These are phyloP conservation scores for Dendrocalamus latiflorus DNA, from an alignment of 202 grass and related monocot genomes.

Conservation along the genomic window DNA sequence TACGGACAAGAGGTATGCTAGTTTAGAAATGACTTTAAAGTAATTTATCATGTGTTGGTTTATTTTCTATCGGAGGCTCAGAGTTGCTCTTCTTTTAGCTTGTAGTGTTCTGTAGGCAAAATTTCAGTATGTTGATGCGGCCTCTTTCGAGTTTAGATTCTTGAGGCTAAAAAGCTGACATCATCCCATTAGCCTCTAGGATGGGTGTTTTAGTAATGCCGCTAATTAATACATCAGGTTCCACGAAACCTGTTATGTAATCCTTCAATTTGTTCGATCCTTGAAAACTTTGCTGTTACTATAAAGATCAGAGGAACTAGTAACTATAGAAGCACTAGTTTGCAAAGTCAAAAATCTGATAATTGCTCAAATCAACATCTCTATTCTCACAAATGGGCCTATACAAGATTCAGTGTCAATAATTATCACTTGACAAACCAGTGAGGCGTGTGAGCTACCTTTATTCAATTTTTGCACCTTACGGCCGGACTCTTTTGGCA, in stretches of 20 bases:
- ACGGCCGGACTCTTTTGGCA: too few relatives aligned
- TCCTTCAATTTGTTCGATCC: neutral
- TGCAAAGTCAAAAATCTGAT: neutral
- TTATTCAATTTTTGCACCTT: neutral
- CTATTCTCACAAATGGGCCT: neutral
- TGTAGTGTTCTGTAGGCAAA: neutral
- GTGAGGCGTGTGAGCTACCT: neutral
- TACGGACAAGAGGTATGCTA: neutral
- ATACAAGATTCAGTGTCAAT: neutral
- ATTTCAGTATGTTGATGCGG: neutral
- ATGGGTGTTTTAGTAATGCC: too few relatives aligned
- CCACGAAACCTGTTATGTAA: neutral
- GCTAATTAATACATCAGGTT: too few relatives aligned
- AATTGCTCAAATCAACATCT: neutral
- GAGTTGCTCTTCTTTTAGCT: neutral
- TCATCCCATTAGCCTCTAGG: neutral
- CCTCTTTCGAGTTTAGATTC: neutral
- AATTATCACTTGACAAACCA: neutral
- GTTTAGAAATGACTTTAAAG: neutral
- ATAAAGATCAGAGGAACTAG: too few relatives aligned
- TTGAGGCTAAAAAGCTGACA: neutral
- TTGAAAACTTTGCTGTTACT: neutral
- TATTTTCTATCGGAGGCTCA: too few relatives aligned
- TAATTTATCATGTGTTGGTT: neutral
- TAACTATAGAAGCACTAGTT: neutral